Percentiles rank a stretch among this genome's conserved stretches.
Evolutionary conservation across 805 yeast genomes (phyloP).

Genomic region (Tetrapisispora taiwanensis): DNA sequence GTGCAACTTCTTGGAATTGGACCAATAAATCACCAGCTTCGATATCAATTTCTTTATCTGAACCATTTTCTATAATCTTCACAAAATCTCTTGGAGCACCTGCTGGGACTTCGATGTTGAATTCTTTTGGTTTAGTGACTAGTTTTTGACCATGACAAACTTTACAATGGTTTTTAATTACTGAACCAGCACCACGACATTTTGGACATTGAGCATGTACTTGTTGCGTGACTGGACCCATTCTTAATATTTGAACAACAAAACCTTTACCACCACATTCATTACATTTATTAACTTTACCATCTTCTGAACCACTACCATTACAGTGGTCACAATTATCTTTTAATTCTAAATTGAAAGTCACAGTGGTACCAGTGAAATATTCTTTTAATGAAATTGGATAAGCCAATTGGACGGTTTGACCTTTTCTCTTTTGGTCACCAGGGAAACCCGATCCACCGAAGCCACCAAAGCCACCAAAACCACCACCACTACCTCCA

Average conservation of each 20-base stretch:
- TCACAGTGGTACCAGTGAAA: slow-evolving; percentile 56
- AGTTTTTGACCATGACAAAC: slow-evolving; percentile 66
- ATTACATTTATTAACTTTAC: slow-evolving; percentile 52
- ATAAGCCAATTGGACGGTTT: slow-evolving; percentile 47
- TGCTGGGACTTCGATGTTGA: slow-evolving; percentile 52
- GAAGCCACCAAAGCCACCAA: slow-evolving; percentile 21
- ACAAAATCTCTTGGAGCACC: slow-evolving; percentile 58
- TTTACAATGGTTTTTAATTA: slow-evolving; percentile 53
- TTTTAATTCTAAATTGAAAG: slow-evolving; percentile 56
- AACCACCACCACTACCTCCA: slow-evolving; percentile 34
- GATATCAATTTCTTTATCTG: slow-evolving; percentile 76
- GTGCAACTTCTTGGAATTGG: slow-evolving; percentile 43
- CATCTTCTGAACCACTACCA: slow-evolving; percentile 83
- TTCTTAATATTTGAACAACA: slow-evolving; percentile 51
- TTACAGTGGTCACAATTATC: slow-evolving; percentile 67
- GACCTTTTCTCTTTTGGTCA: slow-evolving; percentile 45
- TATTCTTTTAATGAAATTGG: slow-evolving; percentile 53
- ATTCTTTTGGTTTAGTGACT: slow-evolving; percentile 42
- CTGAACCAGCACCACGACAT: slow-evolving; percentile 71
- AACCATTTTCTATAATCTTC: slow-evolving; percentile 59
- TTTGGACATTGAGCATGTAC: slow-evolving; percentile 68
- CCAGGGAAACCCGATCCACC: slow-evolving; percentile 41
- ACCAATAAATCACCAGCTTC: slow-evolving; percentile 71
- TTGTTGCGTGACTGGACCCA: slow-evolving; percentile 86
- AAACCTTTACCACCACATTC: slow-evolving; percentile 73